Base-by-base conservation (phyloP, 345 rosid species). In the Reutealis trisperma region DNA sequence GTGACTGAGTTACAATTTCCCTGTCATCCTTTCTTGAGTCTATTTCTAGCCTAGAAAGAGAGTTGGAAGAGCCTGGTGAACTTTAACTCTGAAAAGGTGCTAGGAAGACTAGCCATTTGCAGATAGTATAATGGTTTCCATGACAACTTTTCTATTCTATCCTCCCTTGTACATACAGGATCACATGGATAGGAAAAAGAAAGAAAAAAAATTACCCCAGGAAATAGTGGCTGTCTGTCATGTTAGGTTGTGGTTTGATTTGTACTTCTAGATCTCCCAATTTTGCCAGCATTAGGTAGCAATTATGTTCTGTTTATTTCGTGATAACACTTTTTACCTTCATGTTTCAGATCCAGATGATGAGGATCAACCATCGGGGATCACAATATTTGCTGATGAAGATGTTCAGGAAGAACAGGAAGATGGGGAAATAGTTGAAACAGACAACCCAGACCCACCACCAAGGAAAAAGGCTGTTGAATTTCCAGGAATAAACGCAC, bases 401-500 rank as follows among this genome's bases (percentile, higher is more conserved):
- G 94, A 90, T 58, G 32, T 73, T 62, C 70, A 72, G 77, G 87
- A 66, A 70, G 93, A 88, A 77, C 81, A 79, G 44, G 90, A 88
- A 84, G 97, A 96, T 58, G 97, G 97, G 32, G 97, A 90, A 83
- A 89, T 91, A 47, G 24, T 72, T 30, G 92, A 83, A 72, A 79
- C 63, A 45, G 72, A 78, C 30, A 61, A 1, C 77, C 78, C 81
- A 79, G 86, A 85, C 72, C 88, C 82, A 45, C 25, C 27, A 74
- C 25, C 27, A 74, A 84, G 8, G 88, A 92, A 85, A 81, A 92
- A 41, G 93, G 79, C 86, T 5, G 86, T 89, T 71, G 83, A 82
- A 75, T 96, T 96, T 82, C 98, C 95, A 0, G 99, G 99, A 76
- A 77, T 93, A 73, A 96, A 96, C 72, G 97, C 93, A 57, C 93